Conservation (phyloP, 164 flowering plant species). For the Piper betle region DNA sequence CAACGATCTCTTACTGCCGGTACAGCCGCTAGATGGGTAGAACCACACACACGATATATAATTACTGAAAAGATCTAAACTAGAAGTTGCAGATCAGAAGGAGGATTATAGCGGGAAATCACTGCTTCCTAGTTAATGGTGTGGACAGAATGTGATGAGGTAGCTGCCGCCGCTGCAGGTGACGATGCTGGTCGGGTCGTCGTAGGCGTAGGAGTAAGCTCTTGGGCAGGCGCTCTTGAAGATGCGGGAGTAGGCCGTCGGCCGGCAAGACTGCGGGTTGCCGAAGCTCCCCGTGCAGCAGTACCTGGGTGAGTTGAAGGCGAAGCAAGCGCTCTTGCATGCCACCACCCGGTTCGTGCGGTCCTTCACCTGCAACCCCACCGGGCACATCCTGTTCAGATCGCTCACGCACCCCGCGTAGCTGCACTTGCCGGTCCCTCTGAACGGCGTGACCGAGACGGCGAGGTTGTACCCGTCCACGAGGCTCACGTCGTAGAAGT, state of each 20-base stretch:
- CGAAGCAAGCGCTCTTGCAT: slow-evolving; percentile 85
- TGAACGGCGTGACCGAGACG: slow-evolving; percentile 53
- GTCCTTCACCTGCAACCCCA: slow-evolving; percentile 62
- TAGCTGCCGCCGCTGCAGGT: slow-evolving; percentile 77
- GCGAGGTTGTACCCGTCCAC: slow-evolving; percentile 90
- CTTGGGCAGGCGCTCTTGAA: slow-evolving; percentile 86
- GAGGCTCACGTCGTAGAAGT: slow-evolving; percentile 91
- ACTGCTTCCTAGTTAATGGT: slow-evolving; percentile 21
- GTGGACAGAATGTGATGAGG: slow-evolving; percentile 83
- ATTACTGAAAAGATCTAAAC: no score
- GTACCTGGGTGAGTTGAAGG: slow-evolving; percentile 73
- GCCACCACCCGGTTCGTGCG: slow-evolving; percentile 53
- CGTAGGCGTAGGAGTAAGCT: slow-evolving; percentile 92
- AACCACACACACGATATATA: no score
- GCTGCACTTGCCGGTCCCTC: slow-evolving; percentile 59
- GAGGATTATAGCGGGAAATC: no score
- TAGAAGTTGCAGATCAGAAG: no score
- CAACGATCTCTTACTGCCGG: no score
- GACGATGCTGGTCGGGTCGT: slow-evolving; percentile 85
- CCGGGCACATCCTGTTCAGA: slow-evolving; percentile 80
- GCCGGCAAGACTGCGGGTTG: slow-evolving; percentile 76
- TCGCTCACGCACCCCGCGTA: slow-evolving; percentile 85
- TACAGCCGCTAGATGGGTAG: no score
- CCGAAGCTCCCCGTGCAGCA: slow-evolving; percentile 85
- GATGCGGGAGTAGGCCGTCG: slow-evolving; percentile 78